Evolutionary conservation across 2,329 filamentous ascomycete genomes (phyloP).

Genomic region (Bertia moriformis): DNA sequence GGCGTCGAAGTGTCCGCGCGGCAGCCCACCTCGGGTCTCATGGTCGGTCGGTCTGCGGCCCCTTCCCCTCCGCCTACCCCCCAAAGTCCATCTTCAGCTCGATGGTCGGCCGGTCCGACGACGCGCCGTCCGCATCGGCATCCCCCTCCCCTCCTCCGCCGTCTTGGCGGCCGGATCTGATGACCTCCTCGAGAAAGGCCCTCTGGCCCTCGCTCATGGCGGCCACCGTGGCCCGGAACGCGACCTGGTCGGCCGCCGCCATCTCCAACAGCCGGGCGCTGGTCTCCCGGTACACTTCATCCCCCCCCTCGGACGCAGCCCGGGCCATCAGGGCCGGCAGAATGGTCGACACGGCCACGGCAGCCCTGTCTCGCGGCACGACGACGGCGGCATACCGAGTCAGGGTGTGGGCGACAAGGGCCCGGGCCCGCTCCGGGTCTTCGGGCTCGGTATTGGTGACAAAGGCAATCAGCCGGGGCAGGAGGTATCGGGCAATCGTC

Average conservation of each 20-base stretch:
- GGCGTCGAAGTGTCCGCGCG: too few species aligned
- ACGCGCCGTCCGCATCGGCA: slow-evolving; percentile 22
- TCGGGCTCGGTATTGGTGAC: slow-evolving; percentile 55
- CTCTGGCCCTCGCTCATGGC: slow-evolving; percentile 58
- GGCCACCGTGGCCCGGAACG: slow-evolving; percentile 62
- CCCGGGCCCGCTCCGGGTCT: slow-evolving; percentile 64
- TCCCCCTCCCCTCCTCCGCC: slow-evolving; percentile 20
- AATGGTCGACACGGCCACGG: slow-evolving; percentile 59
- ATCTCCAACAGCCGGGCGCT: slow-evolving; percentile 67
- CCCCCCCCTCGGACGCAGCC: slow-evolving; percentile 48
- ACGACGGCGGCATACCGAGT: slow-evolving; percentile 52
- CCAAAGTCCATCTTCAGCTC: slow-evolving; percentile 90
- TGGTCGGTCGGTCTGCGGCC: too few species aligned
- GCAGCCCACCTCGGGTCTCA: too few species aligned
- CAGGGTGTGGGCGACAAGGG: slow-evolving; percentile 59
- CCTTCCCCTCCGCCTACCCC: slow-evolving; percentile 10
- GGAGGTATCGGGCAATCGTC: slow-evolving; percentile 58
- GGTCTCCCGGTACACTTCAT: slow-evolving; percentile 56
- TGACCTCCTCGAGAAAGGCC: slow-evolving; percentile 65
- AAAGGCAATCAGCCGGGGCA: slow-evolving; percentile 65
- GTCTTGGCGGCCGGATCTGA: slow-evolving; percentile 48
- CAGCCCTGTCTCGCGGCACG: slow-evolving; percentile 26
- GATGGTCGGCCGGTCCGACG: slow-evolving; percentile 61
- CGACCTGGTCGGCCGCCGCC: slow-evolving; percentile 56
- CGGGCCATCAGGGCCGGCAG: slow-evolving; percentile 64